These are phyloP conservation scores for Sanghuangporus weigelae DNA, from an alignment of 1,284 basidiomycete genomes.

Conservation along the genomic window DNA sequence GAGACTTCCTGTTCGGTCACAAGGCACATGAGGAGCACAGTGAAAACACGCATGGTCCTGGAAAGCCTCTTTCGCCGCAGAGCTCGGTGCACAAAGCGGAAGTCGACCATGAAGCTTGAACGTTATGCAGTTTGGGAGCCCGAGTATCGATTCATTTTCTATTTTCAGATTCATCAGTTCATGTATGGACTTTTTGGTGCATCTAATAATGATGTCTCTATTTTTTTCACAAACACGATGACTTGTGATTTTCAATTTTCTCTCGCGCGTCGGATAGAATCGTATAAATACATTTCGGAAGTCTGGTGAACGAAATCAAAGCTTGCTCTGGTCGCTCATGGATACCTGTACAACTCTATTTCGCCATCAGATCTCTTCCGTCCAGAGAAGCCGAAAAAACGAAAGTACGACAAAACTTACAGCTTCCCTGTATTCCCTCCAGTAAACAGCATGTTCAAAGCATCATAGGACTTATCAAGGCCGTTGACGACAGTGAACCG, in stretches of 20 bases:
- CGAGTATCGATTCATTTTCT: not conserved
- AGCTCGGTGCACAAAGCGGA: conserved; percentile 11
- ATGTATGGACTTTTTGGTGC: not conserved
- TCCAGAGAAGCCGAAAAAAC: not conserved
- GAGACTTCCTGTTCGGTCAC: conserved; percentile 20
- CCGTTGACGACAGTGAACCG: conserved; percentile 79
- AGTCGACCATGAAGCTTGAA: conserved; percentile 9
- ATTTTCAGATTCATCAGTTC: not conserved
- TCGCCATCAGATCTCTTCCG: not conserved
- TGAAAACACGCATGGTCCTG: conserved; percentile 3
- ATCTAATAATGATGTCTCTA: no score
- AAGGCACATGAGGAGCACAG: conserved; percentile 20
- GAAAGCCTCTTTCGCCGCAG: not conserved
- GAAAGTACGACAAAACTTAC: conserved; percentile 35
- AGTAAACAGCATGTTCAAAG: conserved; percentile 65
- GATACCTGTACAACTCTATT: conserved; percentile 6
- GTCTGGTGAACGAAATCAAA: not conserved
- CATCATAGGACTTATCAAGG: conserved; percentile 63
- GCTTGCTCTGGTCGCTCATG: not conserved
- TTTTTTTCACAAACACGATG: no score
- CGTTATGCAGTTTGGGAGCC: not conserved
- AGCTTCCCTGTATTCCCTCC: conserved; percentile 85
- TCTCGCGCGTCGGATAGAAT: not conserved
- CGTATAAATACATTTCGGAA: not conserved
- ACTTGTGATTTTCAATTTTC: no score